Evolutionary conservation across 2,329 filamentous ascomycete genomes (phyloP), one percentile per base, ranked within the genome.

Genomic region (Cladorrhinum sp.): DNA sequence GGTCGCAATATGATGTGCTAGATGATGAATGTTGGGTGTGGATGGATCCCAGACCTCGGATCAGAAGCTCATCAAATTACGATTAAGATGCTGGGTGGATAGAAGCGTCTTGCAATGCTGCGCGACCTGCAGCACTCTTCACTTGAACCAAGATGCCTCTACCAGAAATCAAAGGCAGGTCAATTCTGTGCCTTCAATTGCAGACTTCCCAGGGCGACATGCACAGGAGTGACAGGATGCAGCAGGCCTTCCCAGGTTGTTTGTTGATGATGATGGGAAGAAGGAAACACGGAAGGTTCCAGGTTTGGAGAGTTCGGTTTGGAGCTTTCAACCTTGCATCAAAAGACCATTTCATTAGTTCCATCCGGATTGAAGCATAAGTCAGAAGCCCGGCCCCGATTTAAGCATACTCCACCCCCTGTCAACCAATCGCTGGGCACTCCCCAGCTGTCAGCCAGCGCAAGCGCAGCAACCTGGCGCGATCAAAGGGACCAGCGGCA

Each of bases 401-500:
- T 59, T 18, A 55, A n/a, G n/a, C 14, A 60, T 57, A 53, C 36
- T 14, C 10, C 7, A 42, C 18, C 57, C 61, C 61, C 56, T 48
- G 39, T 33, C 39, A 57, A 14, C 50, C 57, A 48, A 50, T 24
- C 20, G 30, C 58, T 57, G 42, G 55, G 53, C 36, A 55, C 20
- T 57, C 26, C 58, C 55, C 48, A 62, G 46, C 21, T 53, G 50
- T 46, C 28, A 50, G 58, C 24, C 58, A 61, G 46, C 55, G 57
- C 60, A 57, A 49, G 58, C 56, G 53, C 52, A 60, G 64, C 62
- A 63, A 67, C 65, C 64, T 64, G 63, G 55, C 66, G 63, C 60
- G 42, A 63, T 60, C 57, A 59, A 61, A 53, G 58, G 46, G 42
- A 46, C 42, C 26, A 28, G 4, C 26, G 42, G 59, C 52, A 59